These are phyloP conservation scores for Cystobasidium ongulense DNA, from an alignment of 768 basidiomycete species.

Conservation along the genomic window DNA sequence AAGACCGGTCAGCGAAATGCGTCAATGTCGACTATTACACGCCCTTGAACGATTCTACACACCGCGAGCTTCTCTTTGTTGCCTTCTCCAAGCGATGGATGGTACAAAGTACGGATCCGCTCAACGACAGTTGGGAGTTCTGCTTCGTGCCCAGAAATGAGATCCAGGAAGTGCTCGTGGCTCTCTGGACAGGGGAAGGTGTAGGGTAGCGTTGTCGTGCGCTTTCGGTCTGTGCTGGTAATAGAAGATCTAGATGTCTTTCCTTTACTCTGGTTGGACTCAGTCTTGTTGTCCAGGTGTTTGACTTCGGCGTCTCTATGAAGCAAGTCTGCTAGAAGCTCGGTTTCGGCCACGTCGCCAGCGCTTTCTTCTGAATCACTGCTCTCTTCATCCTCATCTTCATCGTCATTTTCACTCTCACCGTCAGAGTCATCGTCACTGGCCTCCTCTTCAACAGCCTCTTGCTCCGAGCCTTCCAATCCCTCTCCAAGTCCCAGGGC, in stretches of 20 bases:
- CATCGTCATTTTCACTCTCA: slow-evolving; percentile 35
- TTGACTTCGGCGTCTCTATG: slow-evolving; percentile 44
- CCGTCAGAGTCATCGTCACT: neutral
- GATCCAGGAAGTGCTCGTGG: slow-evolving; percentile 82
- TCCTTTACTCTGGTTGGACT: neutral
- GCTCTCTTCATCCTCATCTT: slow-evolving; percentile 32
- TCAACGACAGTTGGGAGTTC: slow-evolving; percentile 74
- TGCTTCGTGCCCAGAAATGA: slow-evolving; percentile 56
- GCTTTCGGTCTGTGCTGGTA: slow-evolving; percentile 9
- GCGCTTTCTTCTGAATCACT: slow-evolving; percentile 38
- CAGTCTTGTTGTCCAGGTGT: slow-evolving; percentile 41
- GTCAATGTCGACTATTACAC: neutral
- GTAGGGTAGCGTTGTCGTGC: slow-evolving; percentile 58
- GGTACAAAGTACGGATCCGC: slow-evolving; percentile 80
- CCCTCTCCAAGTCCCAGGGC: slow-evolving; percentile 44
- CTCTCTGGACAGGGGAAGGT: slow-evolving; percentile 80
- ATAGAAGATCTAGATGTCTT: slow-evolving; percentile 31
- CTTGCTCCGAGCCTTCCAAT: slow-evolving; percentile 34
- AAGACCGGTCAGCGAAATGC: neutral
- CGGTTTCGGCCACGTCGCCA: slow-evolving; percentile 45
- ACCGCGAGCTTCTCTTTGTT: slow-evolving; percentile 92
- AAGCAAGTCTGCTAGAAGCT: slow-evolving; percentile 46
- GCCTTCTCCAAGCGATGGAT: slow-evolving; percentile 80
- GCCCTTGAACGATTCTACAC: slow-evolving; percentile 35
- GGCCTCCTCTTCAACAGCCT: slow-evolving; percentile 19